Evolutionary conservation across 2,329 filamentous ascomycete genomes (phyloP).

Genomic region (Teratosphaeria nubilosa): DNA sequence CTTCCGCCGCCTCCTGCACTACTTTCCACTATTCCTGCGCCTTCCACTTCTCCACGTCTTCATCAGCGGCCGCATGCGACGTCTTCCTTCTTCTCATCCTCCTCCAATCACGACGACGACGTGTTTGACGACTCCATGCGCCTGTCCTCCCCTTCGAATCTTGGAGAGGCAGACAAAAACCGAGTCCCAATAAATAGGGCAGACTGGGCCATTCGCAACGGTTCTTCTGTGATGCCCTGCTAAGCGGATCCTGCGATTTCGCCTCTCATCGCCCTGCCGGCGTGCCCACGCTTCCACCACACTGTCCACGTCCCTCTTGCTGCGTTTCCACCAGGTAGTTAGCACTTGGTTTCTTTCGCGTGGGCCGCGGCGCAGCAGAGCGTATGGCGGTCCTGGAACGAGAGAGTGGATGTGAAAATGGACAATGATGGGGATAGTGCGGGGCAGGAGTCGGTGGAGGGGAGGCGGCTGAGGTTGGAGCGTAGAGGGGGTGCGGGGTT

Average conservation of each 20-base stretch:
- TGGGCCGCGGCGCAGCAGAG: not conserved
- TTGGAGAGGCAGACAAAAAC: not conserved
- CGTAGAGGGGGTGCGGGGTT: not conserved
- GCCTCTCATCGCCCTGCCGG: not conserved
- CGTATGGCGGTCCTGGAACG: not conserved
- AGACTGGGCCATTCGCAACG: not conserved
- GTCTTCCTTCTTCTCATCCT: not conserved
- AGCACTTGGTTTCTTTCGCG: not conserved
- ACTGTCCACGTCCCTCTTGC: not conserved
- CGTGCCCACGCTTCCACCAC: not conserved
- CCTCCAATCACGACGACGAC: not conserved
- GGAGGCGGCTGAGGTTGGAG: not conserved
- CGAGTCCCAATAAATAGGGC: not conserved
- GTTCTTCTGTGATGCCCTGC: not conserved
- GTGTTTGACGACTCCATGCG: not conserved
- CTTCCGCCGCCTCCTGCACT: not conserved
- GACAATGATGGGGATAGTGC: not conserved
- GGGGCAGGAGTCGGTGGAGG: not conserved
- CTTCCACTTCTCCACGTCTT: not conserved
- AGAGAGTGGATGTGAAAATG: not conserved
- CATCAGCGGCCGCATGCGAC: not conserved
- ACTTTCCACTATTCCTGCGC: not conserved
- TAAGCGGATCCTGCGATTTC: not conserved
- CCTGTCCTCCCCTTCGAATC: not conserved
- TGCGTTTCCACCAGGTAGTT: not conserved